phyloP scores from a whole-genome alignment of 768 basidiomycete species.

The Boletus sp. region DNA sequence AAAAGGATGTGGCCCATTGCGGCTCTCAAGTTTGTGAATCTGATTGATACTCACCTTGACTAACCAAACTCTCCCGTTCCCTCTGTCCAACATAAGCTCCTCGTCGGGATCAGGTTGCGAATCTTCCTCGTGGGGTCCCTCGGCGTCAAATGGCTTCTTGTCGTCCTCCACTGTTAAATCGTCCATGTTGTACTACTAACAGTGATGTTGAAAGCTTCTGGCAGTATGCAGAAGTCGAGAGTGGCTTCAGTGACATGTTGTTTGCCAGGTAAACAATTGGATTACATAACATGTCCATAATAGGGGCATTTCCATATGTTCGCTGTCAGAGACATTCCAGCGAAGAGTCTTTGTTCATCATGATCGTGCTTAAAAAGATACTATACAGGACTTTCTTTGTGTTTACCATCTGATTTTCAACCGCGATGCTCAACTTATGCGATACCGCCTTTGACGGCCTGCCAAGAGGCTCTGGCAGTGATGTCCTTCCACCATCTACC shows the following conservation, averaged over 20 bases:
- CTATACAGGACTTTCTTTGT: neutral
- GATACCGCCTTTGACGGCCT: slow-evolving; percentile 38
- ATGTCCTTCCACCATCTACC: slow-evolving; percentile 52
- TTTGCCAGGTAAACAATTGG: no score
- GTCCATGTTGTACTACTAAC: slow-evolving; percentile 28
- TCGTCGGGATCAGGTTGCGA: slow-evolving; percentile 78
- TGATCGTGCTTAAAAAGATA: neutral
- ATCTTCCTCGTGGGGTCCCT: slow-evolving; percentile 53
- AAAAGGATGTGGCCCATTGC: neutral
- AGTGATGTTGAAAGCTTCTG: no score
- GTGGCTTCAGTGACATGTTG: no score
- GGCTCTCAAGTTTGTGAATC: neutral
- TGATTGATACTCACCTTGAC: slow-evolving; percentile 62
- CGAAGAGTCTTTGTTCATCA: neutral
- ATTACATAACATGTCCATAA: no score
- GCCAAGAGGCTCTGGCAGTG: slow-evolving; percentile 43
- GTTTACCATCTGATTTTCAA: no score
- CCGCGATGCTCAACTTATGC: neutral
- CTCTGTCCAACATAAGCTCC: slow-evolving; percentile 73
- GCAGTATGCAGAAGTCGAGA: no score
- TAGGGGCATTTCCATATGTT: no score
- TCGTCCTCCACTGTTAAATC: slow-evolving; percentile 51
- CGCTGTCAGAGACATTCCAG: no score
- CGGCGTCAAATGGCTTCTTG: slow-evolving; percentile 69
- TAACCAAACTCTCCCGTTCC: slow-evolving; percentile 77